These are phyloP conservation scores for Spergularia marina DNA, from an alignment of 148 eudicot species.

Conservation along the genomic window DNA sequence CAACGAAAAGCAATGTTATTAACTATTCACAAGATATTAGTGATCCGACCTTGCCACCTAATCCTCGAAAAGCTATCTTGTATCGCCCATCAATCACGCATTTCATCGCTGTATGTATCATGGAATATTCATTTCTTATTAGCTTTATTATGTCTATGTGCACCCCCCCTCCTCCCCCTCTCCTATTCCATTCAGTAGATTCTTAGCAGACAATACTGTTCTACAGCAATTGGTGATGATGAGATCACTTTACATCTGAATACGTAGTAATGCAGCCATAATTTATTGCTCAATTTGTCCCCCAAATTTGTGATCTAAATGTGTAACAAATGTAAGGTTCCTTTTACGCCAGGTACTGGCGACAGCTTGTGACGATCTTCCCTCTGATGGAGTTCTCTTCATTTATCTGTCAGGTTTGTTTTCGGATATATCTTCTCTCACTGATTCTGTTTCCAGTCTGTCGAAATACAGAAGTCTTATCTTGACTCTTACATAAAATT, in stretches of 20 bases:
- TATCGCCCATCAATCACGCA: conserved; percentile 80
- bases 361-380: conserved; percentile 79
- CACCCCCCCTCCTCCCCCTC: background rate
- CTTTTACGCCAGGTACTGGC: conserved; percentile 64
- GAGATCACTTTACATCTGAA: background rate
- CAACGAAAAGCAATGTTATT: conserved; percentile 40
- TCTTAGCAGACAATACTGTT: background rate
- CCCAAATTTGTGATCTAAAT: background rate
- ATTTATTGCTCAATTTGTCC: background rate
- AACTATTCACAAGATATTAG: conserved; percentile 56
- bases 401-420: conserved; percentile 73
- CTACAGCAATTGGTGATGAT: background rate
- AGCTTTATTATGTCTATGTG: conserved; percentile 9
- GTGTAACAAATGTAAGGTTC: background rate
- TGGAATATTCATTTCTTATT: conserved; percentile 11
- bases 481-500: conserved; percentile 18
- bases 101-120: conserved; percentile 67
- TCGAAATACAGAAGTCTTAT: conserved; percentile 1
- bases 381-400: conserved; percentile 81
- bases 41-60: conserved; percentile 86
- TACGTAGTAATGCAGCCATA: background rate
- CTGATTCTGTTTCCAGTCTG: background rate
- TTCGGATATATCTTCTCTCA: conserved; percentile 4
- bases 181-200: background rate
- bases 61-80: conserved; percentile 80